phyloP scores from a whole-genome alignment of 139 green algal genomes.

The Coelastrella sp. region DNA sequence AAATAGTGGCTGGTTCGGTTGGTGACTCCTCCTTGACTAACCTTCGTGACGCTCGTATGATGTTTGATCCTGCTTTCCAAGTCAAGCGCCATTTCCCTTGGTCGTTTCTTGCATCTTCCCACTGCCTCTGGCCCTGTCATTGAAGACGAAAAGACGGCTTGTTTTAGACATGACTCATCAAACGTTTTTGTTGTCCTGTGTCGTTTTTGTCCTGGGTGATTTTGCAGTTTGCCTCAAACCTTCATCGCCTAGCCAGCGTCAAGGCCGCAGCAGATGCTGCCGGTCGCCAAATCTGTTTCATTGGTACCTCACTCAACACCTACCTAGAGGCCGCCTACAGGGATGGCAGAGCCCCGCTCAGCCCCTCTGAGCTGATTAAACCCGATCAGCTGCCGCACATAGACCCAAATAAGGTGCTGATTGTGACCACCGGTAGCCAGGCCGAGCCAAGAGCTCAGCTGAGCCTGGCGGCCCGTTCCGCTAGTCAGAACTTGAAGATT shows the following conservation, averaged over 20 bases:
- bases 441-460: conserved; percentile 92
- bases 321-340: conserved; percentile 95
- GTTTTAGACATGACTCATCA: background rate
- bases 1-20: too few species aligned
- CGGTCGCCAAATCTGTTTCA: conserved; percentile 90
- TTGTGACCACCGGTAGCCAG: conserved; percentile 78
- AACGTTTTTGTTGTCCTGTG: too few species aligned
- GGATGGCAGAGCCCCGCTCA: conserved; percentile 79
- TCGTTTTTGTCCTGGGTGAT: conserved; percentile 19
- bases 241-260: conserved; percentile 84
- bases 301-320: conserved; percentile 90
- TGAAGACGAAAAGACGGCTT: background rate
- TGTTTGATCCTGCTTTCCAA: too few species aligned
- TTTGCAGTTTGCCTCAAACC: conserved; percentile 95
- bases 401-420: conserved; percentile 89
- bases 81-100: background rate
- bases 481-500: conserved; percentile 85
- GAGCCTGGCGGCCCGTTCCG: conserved; percentile 81
- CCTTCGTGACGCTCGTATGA: too few species aligned
- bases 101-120: too few species aligned
- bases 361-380: conserved; percentile 82
- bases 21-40: too few species aligned
- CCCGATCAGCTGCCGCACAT: conserved; percentile 76
- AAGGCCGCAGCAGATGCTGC: conserved; percentile 95
- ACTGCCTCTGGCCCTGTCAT: too few species aligned